These are phyloP conservation scores for Dillenia suffruticosa DNA, from an alignment of 164 flowering plant species.

Conservation along the genomic window DNA sequence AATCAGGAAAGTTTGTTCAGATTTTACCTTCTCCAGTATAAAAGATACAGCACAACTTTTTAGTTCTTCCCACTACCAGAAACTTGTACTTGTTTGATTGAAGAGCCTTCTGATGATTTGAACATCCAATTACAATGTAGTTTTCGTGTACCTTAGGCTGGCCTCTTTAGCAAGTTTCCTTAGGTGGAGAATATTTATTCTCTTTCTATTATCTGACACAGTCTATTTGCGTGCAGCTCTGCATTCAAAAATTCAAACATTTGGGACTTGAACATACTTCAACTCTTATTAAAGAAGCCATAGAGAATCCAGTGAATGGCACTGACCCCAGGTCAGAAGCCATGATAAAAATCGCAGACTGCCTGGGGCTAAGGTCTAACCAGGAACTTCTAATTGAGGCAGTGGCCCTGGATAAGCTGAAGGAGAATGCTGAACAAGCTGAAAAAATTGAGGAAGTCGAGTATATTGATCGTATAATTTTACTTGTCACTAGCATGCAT, in stretches of 20 bases:
- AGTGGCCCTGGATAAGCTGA: slow-evolving; percentile 82
- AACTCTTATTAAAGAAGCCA: slow-evolving; percentile 39
- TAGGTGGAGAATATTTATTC: too few species aligned
- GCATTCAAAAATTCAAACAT: slow-evolving; percentile 41
- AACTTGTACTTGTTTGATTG: not conserved
- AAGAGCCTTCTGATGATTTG: not conserved
- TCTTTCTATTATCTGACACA: too few species aligned
- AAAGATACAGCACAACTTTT: too few species aligned
- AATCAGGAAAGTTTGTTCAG: not conserved
- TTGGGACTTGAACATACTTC: slow-evolving; percentile 33
- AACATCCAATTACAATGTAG: not conserved
- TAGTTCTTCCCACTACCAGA: not conserved
- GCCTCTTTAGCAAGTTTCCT: too few species aligned
- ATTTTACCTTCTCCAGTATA: not conserved
- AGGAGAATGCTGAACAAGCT: slow-evolving; percentile 68
- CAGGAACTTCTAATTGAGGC: slow-evolving; percentile 84
- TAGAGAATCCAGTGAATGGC: slow-evolving; percentile 47
- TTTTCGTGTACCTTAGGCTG: too few species aligned
- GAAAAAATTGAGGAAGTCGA: slow-evolving; percentile 58
- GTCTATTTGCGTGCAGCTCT: too few species aligned
- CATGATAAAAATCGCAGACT: slow-evolving; percentile 51
- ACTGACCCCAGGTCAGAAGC: slow-evolving; percentile 44
- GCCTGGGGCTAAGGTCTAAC: slow-evolving; percentile 58
- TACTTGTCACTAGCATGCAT: slow-evolving; percentile 61
- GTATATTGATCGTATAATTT: slow-evolving; percentile 55